These are phyloP conservation scores for Hymenoscyphus repandus DNA, from an alignment of 2,329 filamentous ascomycete species.

Conservation along the genomic window DNA sequence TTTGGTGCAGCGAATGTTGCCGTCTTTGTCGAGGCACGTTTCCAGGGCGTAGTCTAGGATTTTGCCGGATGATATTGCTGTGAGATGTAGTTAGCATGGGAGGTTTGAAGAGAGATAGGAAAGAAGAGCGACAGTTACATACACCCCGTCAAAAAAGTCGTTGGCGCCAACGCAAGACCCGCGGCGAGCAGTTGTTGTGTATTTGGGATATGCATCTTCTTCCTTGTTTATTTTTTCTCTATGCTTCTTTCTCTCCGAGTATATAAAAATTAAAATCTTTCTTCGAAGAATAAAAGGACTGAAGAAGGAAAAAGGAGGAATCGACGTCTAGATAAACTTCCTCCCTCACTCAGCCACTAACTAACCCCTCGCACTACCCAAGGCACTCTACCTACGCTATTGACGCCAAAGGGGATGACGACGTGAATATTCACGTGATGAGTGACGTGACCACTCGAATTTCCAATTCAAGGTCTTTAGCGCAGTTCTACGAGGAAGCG, in stretches of 20 bases:
- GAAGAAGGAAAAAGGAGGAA: neutral
- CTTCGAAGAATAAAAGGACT: neutral
- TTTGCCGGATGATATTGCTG: slow-evolving; percentile 30
- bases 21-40: slow-evolving; percentile 36
- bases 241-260: neutral
- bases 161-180: slow-evolving; percentile 14
- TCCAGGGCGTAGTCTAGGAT: slow-evolving; percentile 39
- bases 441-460: neutral
- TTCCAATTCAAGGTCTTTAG: neutral
- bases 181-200: slow-evolving; percentile 22
- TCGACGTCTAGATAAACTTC: neutral
- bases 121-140: neutral
- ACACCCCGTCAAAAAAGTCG: neutral
- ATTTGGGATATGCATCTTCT: slow-evolving; percentile 24
- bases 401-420: neutral
- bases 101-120: neutral
- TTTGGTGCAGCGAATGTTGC: slow-evolving; percentile 30
- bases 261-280: neutral
- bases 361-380: neutral
- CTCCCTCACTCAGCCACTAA: neutral
- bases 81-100: slow-evolving; percentile 15
- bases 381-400: neutral
- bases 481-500: neutral
- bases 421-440: no score
- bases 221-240: neutral